Percentiles rank a stretch among this genome's conserved stretches.
Conservation (phyloP, 139 green algal species). For the Tetradesmus lagerheimii region DNA sequence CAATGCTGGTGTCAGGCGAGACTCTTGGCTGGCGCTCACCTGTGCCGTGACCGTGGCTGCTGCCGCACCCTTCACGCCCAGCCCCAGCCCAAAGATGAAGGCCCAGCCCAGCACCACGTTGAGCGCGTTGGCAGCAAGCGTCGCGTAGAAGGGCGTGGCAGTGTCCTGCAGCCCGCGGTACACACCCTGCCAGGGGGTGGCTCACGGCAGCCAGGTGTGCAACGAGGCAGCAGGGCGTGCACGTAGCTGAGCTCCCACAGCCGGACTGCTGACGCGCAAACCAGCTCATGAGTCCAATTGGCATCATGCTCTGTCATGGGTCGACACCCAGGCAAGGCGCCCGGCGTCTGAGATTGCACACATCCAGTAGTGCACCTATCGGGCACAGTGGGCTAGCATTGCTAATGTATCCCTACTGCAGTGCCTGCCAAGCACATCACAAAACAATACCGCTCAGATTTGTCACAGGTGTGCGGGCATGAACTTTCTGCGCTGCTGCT, state of each 20-base stretch:
- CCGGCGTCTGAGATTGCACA: too few relatives aligned
- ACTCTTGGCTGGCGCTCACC: slow-evolving; percentile 7
- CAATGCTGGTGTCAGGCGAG: too few relatives aligned
- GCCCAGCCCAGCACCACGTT: slow-evolving; percentile 78
- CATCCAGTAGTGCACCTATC: too few relatives aligned
- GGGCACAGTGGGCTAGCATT: too few relatives aligned
- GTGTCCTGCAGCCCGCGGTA: slow-evolving; percentile 84
- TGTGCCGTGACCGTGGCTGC: slow-evolving; percentile 12
- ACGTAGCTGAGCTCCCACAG: too few relatives aligned
- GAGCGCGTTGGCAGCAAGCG: slow-evolving; percentile 72
- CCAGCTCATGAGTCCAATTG: too few relatives aligned
- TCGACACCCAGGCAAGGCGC: too few relatives aligned
- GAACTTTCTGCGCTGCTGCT: too few relatives aligned
- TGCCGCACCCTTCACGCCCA: slow-evolving; percentile 61
- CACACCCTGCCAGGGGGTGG: slow-evolving; percentile 63
- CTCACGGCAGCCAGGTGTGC: neutral
- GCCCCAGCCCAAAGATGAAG: slow-evolving; percentile 76
- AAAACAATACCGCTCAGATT: neutral
- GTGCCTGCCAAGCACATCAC: neutral
- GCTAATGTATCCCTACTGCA: too few relatives aligned
- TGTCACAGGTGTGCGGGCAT: too few relatives aligned
- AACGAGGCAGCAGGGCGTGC: neutral
- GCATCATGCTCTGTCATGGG: too few relatives aligned
- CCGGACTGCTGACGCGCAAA: too few relatives aligned
- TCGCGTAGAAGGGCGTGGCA: slow-evolving; percentile 76